Percentiles rank a stretch among this genome's conserved stretches.
Evolutionary conservation across 352 stramenopile genomes (phyloP).

Genomic region (Globisporangium yorkense): DNA sequence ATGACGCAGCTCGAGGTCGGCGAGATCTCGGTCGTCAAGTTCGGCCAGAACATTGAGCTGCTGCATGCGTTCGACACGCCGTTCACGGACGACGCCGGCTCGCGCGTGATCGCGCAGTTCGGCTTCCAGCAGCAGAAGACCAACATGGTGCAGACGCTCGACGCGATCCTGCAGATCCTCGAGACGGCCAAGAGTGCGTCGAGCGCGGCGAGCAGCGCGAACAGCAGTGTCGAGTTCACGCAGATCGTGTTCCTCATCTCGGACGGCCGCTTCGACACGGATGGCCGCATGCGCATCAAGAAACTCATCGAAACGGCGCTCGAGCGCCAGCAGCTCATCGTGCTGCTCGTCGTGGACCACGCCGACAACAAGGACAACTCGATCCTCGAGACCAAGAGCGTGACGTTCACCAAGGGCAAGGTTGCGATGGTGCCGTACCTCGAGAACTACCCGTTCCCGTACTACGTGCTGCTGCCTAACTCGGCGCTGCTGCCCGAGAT

Average conservation of each 20-base stretch:
- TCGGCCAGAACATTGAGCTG: slow-evolving; percentile 96
- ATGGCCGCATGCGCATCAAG: slow-evolving; percentile 92
- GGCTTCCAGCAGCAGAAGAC: slow-evolving; percentile 97
- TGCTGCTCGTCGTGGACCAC: slow-evolving; percentile 97
- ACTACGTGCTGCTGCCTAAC: slow-evolving; percentile 97
- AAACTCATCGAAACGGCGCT: slow-evolving; percentile 95
- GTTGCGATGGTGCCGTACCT: slow-evolving; percentile 97
- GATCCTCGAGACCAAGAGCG: slow-evolving; percentile 98
- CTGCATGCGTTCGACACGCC: slow-evolving; percentile 96
- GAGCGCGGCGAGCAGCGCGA: slow-evolving; percentile 31
- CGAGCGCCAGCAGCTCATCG: slow-evolving; percentile 97
- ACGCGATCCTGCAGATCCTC: slow-evolving; percentile 89
- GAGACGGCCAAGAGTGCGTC: slow-evolving; percentile 75
- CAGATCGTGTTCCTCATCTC: slow-evolving; percentile 99
- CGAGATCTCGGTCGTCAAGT: slow-evolving; percentile 91
- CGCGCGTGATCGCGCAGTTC: slow-evolving; percentile 93
- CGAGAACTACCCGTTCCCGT: slow-evolving; percentile 99
- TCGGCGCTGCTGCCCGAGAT: slow-evolving; percentile 96
- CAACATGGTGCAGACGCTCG: slow-evolving; percentile 93
- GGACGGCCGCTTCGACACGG: slow-evolving; percentile 97
- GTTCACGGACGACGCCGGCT: slow-evolving; percentile 96
- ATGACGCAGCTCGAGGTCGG: slow-evolving; percentile 97
- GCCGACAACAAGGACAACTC: slow-evolving; percentile 73
- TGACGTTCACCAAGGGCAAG: slow-evolving; percentile 95
- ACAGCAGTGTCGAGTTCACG: slow-evolving; percentile 74